A percentile compares a stretch with the other conserved stretches of the same genome.
Conservation (phyloP, 2,329 filamentous ascomycete species). For the Pseudogymnoascus sp. region DNA sequence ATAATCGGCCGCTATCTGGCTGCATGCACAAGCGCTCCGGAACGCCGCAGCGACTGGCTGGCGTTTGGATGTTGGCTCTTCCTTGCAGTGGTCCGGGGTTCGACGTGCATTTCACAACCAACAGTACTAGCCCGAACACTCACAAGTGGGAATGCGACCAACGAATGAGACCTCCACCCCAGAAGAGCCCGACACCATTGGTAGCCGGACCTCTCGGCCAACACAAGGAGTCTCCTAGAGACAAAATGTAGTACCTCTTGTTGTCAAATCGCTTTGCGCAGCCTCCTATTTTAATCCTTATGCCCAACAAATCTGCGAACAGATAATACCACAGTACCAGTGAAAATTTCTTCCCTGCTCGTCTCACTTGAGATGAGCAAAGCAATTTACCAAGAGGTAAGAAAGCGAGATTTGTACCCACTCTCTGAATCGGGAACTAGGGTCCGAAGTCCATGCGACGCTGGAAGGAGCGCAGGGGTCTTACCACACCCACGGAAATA, state of each 20-base stretch:
- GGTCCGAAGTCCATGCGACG: slow-evolving; percentile 7
- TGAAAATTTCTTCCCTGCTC: slow-evolving; percentile 8
- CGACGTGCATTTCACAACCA: slow-evolving; percentile 8
- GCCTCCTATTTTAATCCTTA: slow-evolving; percentile 7
- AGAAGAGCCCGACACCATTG: not conserved
- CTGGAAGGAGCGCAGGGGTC: slow-evolving; percentile 1
- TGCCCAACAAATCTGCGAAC: not conserved
- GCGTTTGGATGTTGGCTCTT: slow-evolving; percentile 6
- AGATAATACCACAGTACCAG: not conserved
- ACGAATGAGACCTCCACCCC: not conserved
- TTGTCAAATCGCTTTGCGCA: slow-evolving; percentile 6
- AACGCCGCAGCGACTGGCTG: not conserved
- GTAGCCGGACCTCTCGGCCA: slow-evolving; percentile 1
- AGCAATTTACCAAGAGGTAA: slow-evolving; percentile 8
- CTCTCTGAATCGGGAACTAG: slow-evolving; percentile 9
- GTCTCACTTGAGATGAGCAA: slow-evolving; percentile 9
- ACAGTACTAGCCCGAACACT: not conserved
- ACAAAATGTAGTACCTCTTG: not conserved
- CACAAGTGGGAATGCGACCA: not conserved
- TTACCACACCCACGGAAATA: slow-evolving; percentile 4
- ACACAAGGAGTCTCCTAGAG: not conserved
- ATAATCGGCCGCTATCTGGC: slow-evolving; percentile 8
- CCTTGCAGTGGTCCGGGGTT: not conserved
- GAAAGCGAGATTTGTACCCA: slow-evolving; percentile 8
- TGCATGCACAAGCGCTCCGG: slow-evolving; percentile 1